These are phyloP conservation scores for Cryptococcus sp. DNA, from an alignment of 1,284 basidiomycete species.

Conservation along the genomic window DNA sequence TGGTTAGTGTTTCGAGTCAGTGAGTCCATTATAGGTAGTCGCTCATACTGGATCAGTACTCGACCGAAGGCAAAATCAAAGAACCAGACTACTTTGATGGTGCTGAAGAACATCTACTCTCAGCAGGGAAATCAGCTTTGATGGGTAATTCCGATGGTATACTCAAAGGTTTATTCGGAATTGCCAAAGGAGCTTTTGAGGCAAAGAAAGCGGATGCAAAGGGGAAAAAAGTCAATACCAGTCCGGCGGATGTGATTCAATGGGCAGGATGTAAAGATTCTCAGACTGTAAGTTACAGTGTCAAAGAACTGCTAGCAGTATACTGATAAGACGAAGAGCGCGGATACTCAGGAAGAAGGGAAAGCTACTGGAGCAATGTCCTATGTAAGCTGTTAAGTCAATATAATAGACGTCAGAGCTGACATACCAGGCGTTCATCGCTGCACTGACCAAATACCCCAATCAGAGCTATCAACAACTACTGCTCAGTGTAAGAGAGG, in stretches of 20 bases:
- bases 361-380: constrained; percentile 79
- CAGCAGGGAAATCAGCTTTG: constrained; percentile 37
- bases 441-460: constrained; percentile 58
- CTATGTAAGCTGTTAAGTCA: constrained; percentile 16
- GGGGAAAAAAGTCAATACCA: constrained; percentile 65
- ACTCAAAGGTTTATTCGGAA: constrained; percentile 51
- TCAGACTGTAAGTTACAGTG: constrained; percentile 61
- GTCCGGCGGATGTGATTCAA: constrained; percentile 62
- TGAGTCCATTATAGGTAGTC: not conserved
- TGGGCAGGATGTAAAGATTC: constrained; percentile 88
- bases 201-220: constrained; percentile 23
- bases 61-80: constrained; percentile 89
- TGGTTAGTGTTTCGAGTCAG: constrained; percentile 18
- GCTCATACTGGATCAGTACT: constrained; percentile 53
- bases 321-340: constrained; percentile 39
- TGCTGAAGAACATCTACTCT: constrained; percentile 69
- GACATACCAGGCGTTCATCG: constrained; percentile 63
- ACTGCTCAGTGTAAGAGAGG: constrained; percentile 60
- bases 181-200: constrained; percentile 11
- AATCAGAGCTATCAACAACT: constrained; percentile 78
- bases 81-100: constrained; percentile 78
- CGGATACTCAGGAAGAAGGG: constrained; percentile 76
- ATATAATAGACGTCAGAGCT: not conserved
- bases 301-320: not conserved
- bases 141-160: constrained; percentile 72